Evolutionary conservation across 768 basidiomycete genomes (phyloP).

Genomic region (Chiua virens): DNA sequence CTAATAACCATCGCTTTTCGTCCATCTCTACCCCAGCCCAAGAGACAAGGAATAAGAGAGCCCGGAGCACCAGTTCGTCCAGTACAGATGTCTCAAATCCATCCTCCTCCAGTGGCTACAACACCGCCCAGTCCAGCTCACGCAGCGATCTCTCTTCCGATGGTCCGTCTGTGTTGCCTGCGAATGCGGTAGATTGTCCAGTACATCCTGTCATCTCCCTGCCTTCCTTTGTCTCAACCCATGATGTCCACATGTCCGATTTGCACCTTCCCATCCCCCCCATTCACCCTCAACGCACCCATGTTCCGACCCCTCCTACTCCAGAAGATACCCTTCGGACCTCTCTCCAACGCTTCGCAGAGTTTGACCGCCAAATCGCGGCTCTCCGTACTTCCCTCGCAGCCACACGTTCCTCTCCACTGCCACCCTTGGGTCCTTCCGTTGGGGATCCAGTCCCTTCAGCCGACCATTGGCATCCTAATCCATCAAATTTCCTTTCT

Average conservation of each 20-base stretch:
- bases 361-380: slow-evolving; percentile 54
- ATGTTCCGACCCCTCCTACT: slow-evolving; percentile 11
- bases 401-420: slow-evolving; percentile 25
- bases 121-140: slow-evolving; percentile 35
- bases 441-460: slow-evolving; percentile 14
- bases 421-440: slow-evolving; percentile 25
- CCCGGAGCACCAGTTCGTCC: slow-evolving; percentile 53
- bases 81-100: slow-evolving; percentile 35
- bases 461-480: slow-evolving; percentile 17
- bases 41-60: slow-evolving; percentile 57
- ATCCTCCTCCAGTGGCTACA: slow-evolving; percentile 38
- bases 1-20: slow-evolving; percentile 10
- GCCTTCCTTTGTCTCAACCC: slow-evolving; percentile 42
- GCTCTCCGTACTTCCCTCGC: slow-evolving; percentile 43
- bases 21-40: slow-evolving; percentile 18
- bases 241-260: slow-evolving; percentile 54
- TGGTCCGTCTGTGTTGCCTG: slow-evolving; percentile 13
- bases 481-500: slow-evolving; percentile 22
- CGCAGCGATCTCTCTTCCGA: slow-evolving; percentile 30
- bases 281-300: slow-evolving; percentile 12
- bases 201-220: slow-evolving; percentile 19
- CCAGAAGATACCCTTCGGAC: slow-evolving; percentile 41
- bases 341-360: slow-evolving; percentile 52
- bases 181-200: slow-evolving; percentile 17
- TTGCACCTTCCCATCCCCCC: slow-evolving; percentile 25